These are phyloP conservation scores for Microglena sp. DNA, from an alignment of 139 green algal species.

Conservation along the genomic window DNA sequence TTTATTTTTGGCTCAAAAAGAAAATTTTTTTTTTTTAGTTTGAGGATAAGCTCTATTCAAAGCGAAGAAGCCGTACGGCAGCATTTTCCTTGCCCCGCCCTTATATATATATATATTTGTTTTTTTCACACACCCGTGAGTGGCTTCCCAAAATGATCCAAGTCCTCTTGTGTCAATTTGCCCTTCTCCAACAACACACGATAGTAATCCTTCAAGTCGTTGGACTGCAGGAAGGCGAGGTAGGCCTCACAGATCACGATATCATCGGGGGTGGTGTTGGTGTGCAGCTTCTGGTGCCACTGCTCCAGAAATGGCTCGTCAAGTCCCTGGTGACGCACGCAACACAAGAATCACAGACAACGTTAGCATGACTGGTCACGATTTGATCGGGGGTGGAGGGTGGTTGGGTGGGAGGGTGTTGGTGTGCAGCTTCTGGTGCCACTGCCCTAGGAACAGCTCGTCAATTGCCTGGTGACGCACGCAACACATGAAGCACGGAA, in stretches of 20 bases:
- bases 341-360: not conserved
- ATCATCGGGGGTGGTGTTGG: slow-evolving; percentile 61
- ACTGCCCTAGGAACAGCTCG: slow-evolving; percentile 81
- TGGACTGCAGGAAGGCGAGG: slow-evolving; percentile 61
- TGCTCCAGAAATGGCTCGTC: slow-evolving; percentile 82
- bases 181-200: slow-evolving; percentile 65
- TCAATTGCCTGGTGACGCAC: slow-evolving; percentile 75
- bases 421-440: slow-evolving; percentile 91
- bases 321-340: slow-evolving; percentile 60
- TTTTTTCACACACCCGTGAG: no score
- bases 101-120: no score
- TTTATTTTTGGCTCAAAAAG: no score
- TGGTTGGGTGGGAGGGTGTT: no score
- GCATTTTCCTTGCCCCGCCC: no score
- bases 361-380: slow-evolving; percentile 51
- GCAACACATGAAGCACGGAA: not conserved
- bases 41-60: no score
- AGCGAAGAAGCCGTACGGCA: no score
- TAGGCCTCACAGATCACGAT: slow-evolving; percentile 78
- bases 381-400: slow-evolving; percentile 68
- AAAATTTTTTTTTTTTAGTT: no score
- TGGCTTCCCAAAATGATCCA: slow-evolving; percentile 56
- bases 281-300: slow-evolving; percentile 94
- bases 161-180: slow-evolving; percentile 51
- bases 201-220: slow-evolving; percentile 40